phyloP scores from a whole-genome alignment of 78 protist species.

The Corallochytrium limacisporum region DNA sequence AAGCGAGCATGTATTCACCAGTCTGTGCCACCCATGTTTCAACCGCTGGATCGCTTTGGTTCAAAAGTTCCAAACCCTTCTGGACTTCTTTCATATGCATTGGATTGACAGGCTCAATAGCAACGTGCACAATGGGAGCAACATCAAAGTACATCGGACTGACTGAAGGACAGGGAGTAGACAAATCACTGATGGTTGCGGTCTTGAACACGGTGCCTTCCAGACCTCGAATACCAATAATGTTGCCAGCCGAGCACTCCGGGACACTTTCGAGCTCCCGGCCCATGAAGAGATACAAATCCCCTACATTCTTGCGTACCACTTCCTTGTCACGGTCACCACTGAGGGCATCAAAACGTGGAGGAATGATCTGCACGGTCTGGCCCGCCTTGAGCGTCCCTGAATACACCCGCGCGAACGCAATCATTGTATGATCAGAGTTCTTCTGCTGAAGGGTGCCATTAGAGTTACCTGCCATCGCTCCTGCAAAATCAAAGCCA shows the following conservation, averaged over 20 bases:
- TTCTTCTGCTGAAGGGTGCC: too few relatives aligned
- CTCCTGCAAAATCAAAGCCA: too few relatives aligned
- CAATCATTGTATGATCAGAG: too few relatives aligned
- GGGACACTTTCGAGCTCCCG: slow-evolving; percentile 45
- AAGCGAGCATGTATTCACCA: slow-evolving; percentile 32
- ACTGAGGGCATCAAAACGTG: too few relatives aligned
- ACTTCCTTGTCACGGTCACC: too few relatives aligned
- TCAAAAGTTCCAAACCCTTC: slow-evolving; percentile 68
- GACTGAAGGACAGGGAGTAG: slow-evolving; percentile 5
- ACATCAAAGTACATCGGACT: background rate
- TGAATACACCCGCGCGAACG: slow-evolving; percentile 51
- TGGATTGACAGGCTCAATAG: slow-evolving; percentile 56
- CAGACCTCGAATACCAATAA: slow-evolving; percentile 84
- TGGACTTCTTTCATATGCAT: slow-evolving; percentile 36
- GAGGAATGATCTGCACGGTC: background rate
- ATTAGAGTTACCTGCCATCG: too few relatives aligned
- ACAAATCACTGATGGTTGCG: slow-evolving; percentile 58
- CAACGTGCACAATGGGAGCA: slow-evolving; percentile 76
- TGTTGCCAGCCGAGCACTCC: slow-evolving; percentile 52
- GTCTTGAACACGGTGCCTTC: slow-evolving; percentile 44
- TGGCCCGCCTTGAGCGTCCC: slow-evolving; percentile 53
- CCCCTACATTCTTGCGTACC: too few relatives aligned
- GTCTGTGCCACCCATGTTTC: slow-evolving; percentile 49
- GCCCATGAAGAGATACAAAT: slow-evolving; percentile 80
- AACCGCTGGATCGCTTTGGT: slow-evolving; percentile 78